Percentiles rank a stretch among this genome's conserved stretches.
Evolutionary conservation across 164 flowering plant genomes (phyloP).

Genomic region (Magnolia changhungtana): DNA sequence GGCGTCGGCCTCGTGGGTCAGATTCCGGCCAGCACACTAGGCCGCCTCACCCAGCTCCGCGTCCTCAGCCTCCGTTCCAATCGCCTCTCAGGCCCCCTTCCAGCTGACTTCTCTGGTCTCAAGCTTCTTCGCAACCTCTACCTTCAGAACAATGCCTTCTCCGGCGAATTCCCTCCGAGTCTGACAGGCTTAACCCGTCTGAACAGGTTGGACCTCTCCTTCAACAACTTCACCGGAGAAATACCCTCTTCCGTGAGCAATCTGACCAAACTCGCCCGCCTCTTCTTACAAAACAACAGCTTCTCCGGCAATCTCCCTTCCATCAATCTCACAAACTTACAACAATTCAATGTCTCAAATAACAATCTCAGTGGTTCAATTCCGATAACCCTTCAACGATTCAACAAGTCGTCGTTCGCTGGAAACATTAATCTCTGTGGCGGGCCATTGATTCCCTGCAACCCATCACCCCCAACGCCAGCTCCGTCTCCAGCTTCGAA

Average conservation of each 20-base stretch:
- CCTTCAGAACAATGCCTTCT: conserved; percentile 64
- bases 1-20: conserved; percentile 73
- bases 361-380: conserved; percentile 78
- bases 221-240: conserved; percentile 57
- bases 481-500: conserved; percentile 27
- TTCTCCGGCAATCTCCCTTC: conserved; percentile 70
- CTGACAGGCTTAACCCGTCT: conserved; percentile 42
- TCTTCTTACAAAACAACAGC: conserved; percentile 55
- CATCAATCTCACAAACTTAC: conserved; percentile 23
- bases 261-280: conserved; percentile 51
- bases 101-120: conserved; percentile 64
- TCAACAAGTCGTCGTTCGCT: conserved; percentile 50
- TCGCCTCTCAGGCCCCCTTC: conserved; percentile 61
- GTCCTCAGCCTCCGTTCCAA: conserved; percentile 82
- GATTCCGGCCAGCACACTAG: conserved; percentile 62
- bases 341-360: conserved; percentile 42
- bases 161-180: conserved; percentile 60
- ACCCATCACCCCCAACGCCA: conserved; percentile 54
- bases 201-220: conserved; percentile 58
- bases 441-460: conserved; percentile 53
- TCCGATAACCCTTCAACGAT: conserved; percentile 41
- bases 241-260: conserved; percentile 68
- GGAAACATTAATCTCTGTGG: conserved; percentile 79
- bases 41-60: conserved; percentile 52
- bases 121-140: conserved; percentile 53